Evolutionary conservation across 2,329 filamentous ascomycete species (phyloP).

Genomic region (Epichloe amarillans): DNA sequence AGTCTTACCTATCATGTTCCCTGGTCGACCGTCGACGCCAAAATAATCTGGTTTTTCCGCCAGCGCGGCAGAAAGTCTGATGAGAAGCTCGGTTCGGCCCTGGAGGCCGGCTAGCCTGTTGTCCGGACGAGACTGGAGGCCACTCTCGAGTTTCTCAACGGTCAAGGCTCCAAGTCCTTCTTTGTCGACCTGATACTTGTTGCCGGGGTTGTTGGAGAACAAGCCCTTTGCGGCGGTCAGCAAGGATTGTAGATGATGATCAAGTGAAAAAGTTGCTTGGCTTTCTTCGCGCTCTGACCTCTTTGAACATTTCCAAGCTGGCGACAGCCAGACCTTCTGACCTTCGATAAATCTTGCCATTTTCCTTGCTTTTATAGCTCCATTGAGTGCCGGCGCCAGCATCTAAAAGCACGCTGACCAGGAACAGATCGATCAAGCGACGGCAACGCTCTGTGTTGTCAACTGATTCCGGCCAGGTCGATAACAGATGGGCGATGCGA

Average conservation of each 20-base stretch:
- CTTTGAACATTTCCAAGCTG: conserved; percentile 83
- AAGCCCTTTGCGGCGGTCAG: conserved; percentile 38
- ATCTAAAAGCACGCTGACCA: conserved; percentile 69
- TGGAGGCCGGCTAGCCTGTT: conserved; percentile 79
- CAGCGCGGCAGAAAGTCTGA: conserved; percentile 62
- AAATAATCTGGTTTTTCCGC: conserved; percentile 68
- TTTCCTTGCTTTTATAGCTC: conserved; percentile 87
- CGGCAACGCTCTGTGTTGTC: conserved; percentile 63
- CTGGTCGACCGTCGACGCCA: conserved; percentile 69
- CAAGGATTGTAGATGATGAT: not conserved
- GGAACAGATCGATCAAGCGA: conserved; percentile 63
- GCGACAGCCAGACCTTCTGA: conserved; percentile 78
- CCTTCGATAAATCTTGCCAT: conserved; percentile 65
- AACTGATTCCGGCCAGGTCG: conserved; percentile 53
- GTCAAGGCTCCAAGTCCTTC: conserved; percentile 64
- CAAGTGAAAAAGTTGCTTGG: not conserved
- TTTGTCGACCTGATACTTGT: conserved; percentile 84
- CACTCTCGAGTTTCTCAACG: conserved; percentile 59
- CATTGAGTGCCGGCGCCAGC: conserved; percentile 82
- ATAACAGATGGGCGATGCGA: conserved; percentile 56
- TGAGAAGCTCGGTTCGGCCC: conserved; percentile 67
- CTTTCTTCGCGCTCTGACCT: conserved; percentile 21
- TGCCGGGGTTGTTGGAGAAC: conserved; percentile 70
- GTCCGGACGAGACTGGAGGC: conserved; percentile 67
- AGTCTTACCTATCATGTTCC: conserved; percentile 76